Evolutionary conservation across 768 basidiomycete genomes (phyloP), one percentile per base, ranked within the genome.

Genomic region (Dacryopinax spathularia): DNA sequence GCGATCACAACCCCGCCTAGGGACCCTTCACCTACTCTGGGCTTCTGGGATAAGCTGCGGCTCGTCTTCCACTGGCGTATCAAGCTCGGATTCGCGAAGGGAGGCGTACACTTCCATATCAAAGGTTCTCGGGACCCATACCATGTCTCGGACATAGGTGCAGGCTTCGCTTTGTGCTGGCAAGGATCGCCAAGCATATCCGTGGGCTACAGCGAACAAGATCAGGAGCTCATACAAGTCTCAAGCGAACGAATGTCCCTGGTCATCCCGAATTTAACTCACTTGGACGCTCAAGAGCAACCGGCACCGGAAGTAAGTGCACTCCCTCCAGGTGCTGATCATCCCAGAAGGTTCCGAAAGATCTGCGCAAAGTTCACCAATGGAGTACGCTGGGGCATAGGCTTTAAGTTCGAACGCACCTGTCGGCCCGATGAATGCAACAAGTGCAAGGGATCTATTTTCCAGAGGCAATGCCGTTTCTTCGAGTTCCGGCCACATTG

Each of bases 11-110:
- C 84, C 66, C 79, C 88, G 20, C 83, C 89, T 60, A 80, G 83
- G 44, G 94, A 98, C 73, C 78, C 82, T 22, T 94, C 91, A 1
- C 88, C 90, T 13, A 79, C 82, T 10, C 70, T 95, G 66, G 94
- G 92, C 6, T 95, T 96, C 72, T 96, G 94, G 94, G 94, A 97
- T 73, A 97, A 96, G 80, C 62, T 92, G 68, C 80, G 89, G 29
- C 77, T 93, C 12, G 78, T 90, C 22, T 80, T 94, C 65, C 94
- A 96, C 72, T 94, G 93, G 90, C 85, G 78, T 36, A 72, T 87
- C 22, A 78, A 78, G 62, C 75, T 87, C 34, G 77, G 81, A 22
- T 95, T 95, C 70, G 76, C 75, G 0, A 69, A 60, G 31, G 80
- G 82, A 16, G 86, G 88, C 63, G 83, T 89, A 31, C 85, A 88